phyloP scores from a whole-genome alignment of 2,329 filamentous ascomycete species.

The Epichloe bromicola region DNA sequence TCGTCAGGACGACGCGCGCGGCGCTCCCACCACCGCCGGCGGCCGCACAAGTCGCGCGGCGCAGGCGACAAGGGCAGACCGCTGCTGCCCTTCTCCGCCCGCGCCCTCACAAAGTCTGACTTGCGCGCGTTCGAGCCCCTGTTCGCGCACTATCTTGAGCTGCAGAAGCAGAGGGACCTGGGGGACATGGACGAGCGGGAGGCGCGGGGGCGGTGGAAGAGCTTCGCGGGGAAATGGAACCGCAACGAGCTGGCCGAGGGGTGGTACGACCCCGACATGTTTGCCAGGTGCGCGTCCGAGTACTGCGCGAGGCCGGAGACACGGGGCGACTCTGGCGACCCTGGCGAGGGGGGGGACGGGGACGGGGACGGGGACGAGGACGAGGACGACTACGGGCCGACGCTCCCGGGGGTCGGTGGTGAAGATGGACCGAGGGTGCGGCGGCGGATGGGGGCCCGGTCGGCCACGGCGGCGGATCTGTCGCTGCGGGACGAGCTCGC shows the following conservation, averaged over 20 bases:
- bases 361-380: constrained; percentile 11
- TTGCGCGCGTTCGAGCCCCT: constrained; percentile 53
- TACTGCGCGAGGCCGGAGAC: constrained; percentile 3
- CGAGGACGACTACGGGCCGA: constrained; percentile 42
- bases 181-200: constrained; percentile 59
- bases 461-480: constrained; percentile 65
- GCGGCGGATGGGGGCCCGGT: constrained; percentile 37
- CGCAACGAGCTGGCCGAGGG: constrained; percentile 71
- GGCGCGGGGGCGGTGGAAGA: constrained; percentile 77
- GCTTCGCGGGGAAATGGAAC: constrained; percentile 88
- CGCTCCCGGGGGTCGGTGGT: constrained; percentile 9
- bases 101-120: constrained; percentile 55
- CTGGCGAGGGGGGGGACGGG: constrained; percentile 4
- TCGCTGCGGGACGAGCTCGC: constrained; percentile 40
- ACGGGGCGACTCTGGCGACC: background rate
- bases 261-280: constrained; percentile 80
- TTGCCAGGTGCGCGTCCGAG: constrained; percentile 27
- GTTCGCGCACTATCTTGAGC: constrained; percentile 73
- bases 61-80: background rate
- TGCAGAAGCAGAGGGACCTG: constrained; percentile 68
- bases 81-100: constrained; percentile 57
- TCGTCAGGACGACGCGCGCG: constrained; percentile 9
- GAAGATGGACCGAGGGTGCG: constrained; percentile 7
- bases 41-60: background rate
- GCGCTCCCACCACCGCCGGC: constrained; percentile 12